Conservation (phyloP, 208 protist species). For the Leishmania guyanensis region DNA sequence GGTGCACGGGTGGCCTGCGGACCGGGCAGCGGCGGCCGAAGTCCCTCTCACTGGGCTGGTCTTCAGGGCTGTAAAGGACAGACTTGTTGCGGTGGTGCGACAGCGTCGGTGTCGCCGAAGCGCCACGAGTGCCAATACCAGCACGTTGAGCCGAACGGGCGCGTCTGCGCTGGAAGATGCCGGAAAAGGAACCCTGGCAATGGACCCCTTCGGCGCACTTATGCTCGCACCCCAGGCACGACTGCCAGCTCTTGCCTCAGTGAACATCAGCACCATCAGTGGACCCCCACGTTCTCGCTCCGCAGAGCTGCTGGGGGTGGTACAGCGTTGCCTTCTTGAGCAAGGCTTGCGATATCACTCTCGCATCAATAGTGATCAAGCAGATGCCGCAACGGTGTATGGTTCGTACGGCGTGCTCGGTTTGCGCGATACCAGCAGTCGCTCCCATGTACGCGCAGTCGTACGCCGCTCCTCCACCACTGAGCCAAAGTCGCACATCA, state of each 20-base stretch:
- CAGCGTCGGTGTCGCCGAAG: conserved; percentile 16
- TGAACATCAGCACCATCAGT: neutral
- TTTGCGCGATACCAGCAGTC: neutral
- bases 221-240: neutral
- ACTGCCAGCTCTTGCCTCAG: neutral
- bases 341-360: neutral
- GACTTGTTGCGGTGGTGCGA: conserved; percentile 24
- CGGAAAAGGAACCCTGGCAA: neutral
- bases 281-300: conserved; percentile 18
- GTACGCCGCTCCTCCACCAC: conserved; percentile 12
- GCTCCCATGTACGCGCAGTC: neutral
- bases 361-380: neutral
- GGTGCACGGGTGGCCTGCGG: conserved; percentile 30
- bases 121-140: neutral
- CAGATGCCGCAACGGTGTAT: neutral
- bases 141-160: neutral
- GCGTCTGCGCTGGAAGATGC: neutral
- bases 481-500: neutral
- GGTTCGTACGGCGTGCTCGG: no score
- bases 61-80: conserved; percentile 16
- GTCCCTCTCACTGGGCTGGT: conserved; percentile 20
- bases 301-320: conserved; percentile 18
- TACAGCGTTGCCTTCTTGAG: conserved; percentile 15
- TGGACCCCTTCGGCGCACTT: neutral
- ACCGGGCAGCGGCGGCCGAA: conserved; percentile 12